Base-by-base conservation (phyloP, 2,329 filamentous ascomycete genomes). In the Phaeomoniella chlamydospora region DNA sequence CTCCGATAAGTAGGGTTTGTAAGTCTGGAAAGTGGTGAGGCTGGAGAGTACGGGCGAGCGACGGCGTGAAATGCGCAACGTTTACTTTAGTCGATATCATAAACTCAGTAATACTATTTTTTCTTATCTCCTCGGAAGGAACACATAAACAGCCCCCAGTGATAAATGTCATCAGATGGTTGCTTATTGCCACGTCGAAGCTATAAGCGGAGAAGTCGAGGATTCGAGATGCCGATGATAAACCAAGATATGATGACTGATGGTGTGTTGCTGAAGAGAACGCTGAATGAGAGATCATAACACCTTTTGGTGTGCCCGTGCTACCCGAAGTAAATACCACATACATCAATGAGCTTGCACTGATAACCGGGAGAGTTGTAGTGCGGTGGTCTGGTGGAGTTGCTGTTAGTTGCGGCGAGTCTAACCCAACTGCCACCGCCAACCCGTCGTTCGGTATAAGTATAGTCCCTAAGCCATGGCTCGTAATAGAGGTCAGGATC, bases 111-210 rank as follows among this genome's bases (percentile, higher is more conserved):
- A 61, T 55, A 37, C 73, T 63, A 36, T 65, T 61, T 19, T 67
- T 49, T 12, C 67, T 55, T 37, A 72, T 65, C 4, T 61, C 49
- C 1, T 65, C 55, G 4, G 65, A 63, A 0, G 74, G 72, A 0
- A 77, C 58, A 39, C 73, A 77, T 4, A 78, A 59, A 37, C 69
- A 75, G 0, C 69, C 74, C 14, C 75, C 75, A 18, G 52, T 45
- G 39, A 50, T 43, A 22, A 54, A 53, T 12, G 54, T 58, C 33
- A 41, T 53, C 41, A 59, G 59, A 30, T 52, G 47, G 37, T 55
- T 62, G 19, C 54, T 46, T 14, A 68, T 49, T 34, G 56, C 61
- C 9, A 59, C 53, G 38, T 68, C 65, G 29, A 66, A 68, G 1
- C 56, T 62, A 36, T 61, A 62, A 1, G 57, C 53, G 1, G 59